Evolutionary conservation across 2,329 filamentous ascomycete species (phyloP).

Genomic region (Pleoardoris graminearum): DNA sequence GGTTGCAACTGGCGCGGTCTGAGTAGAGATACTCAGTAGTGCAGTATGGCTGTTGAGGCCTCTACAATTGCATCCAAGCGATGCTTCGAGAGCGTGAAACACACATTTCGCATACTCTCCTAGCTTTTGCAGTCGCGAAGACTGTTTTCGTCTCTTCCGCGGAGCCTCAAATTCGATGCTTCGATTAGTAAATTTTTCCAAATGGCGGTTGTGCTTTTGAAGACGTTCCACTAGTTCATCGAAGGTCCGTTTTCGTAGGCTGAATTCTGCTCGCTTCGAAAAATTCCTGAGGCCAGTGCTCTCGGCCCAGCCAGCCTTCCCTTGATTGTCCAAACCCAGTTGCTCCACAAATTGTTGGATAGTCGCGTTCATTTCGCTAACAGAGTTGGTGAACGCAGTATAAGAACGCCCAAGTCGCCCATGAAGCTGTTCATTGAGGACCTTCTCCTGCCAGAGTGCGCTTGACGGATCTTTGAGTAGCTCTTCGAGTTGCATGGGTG

Average conservation of each 20-base stretch:
- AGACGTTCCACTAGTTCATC: not conserved
- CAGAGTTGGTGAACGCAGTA: not conserved
- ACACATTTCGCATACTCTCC: not conserved
- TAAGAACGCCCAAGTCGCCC: not conserved
- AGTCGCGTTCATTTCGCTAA: not conserved
- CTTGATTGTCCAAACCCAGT: not conserved
- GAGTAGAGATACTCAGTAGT: not conserved
- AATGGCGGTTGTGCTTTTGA: not conserved
- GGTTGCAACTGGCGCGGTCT: not conserved
- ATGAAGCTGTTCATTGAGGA: not conserved
- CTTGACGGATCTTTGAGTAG: not conserved
- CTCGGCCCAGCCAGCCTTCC: not conserved
- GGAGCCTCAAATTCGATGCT: not conserved
- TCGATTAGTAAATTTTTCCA: not conserved
- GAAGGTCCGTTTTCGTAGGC: not conserved
- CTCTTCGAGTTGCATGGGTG: not conserved
- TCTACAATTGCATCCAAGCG: slow-evolving; percentile 2
- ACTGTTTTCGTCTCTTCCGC: not conserved
- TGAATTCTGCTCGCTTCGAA: not conserved
- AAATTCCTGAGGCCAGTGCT: not conserved
- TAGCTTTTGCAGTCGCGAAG: not conserved
- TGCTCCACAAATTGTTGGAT: not conserved
- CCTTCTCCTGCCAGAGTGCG: not conserved
- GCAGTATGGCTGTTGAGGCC: not conserved
- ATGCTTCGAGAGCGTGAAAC: not conserved